Conservation (phyloP, 2,329 filamentous ascomycete genomes). For the Xylaria sp. region DNA sequence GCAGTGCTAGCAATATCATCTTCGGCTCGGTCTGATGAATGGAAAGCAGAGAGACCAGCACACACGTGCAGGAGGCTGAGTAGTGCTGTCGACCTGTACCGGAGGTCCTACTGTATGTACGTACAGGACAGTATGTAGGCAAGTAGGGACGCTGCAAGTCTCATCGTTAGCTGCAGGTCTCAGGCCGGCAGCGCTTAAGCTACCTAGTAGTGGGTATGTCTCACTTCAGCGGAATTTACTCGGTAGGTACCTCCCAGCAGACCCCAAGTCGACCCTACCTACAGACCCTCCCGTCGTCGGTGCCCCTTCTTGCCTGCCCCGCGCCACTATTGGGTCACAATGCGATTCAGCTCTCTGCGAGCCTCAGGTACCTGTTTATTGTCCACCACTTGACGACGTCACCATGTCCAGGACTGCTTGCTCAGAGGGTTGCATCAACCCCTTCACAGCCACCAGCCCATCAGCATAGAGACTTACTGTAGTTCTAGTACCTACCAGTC, state of each 20-base stretch:
- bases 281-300: not conserved
- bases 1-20: slow-evolving; percentile 32
- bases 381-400: slow-evolving; percentile 26
- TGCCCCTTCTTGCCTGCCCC: not conserved
- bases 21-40: slow-evolving; percentile 29
- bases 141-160: slow-evolving; percentile 33
- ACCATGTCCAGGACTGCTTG: not conserved
- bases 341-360: slow-evolving; percentile 13
- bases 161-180: slow-evolving; percentile 25
- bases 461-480: slow-evolving; percentile 5
- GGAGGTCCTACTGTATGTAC: too few species aligned
- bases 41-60: slow-evolving; percentile 25
- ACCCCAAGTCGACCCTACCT: too few species aligned
- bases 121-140: not conserved
- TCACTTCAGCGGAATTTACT: slow-evolving; percentile 19
- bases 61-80: slow-evolving; percentile 33
- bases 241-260: not conserved
- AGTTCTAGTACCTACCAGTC: not conserved
- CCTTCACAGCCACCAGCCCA: slow-evolving; percentile 26
- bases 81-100: not conserved
- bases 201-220: not conserved
- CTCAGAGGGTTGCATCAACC: slow-evolving; percentile 22
- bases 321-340: slow-evolving; percentile 15
- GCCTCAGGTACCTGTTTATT: slow-evolving; percentile 3
- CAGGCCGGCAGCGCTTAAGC: slow-evolving; percentile 10